Base-by-base conservation (phyloP, 108 stramenopile species). In the Parmales sp. region DNA sequence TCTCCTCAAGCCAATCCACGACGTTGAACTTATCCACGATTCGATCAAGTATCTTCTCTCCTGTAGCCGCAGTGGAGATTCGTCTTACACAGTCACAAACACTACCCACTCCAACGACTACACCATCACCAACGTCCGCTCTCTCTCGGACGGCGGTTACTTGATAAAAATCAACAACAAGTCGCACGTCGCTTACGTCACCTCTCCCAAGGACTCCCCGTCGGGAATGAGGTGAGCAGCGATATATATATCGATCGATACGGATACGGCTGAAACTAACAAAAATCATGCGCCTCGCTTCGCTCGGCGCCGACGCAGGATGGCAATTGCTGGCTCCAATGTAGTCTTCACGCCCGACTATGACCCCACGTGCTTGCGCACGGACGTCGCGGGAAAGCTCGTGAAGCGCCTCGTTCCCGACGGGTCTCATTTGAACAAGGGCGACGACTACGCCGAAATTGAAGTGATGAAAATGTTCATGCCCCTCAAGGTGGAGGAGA, bases 391-490 rank as follows among this genome's bases (percentile, higher is more conserved):
- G 0, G 98, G 98, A 31, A 99, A 99, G 78, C 82, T 99, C 25
- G 92, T 93, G 60, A 91, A 95, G 76, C 88, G 85, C 72, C 84
- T 99, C 38, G 93, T 96, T 38, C 80, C 88, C 1, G 93, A 97
- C 67, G 94, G 94, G 18, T 72, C 91, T n/a, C 86, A 84, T 48
- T 83, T 95, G 4, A 85, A 86, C 66, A 90, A 91, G 72, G 93
- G 94, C 0, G 83, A 90, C 48, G 73, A 84, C 1, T 99, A 94
- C 69, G 93, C 88, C 38, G 96, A 99, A 80, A 90, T 99, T 34
- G 98, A 99, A 77, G 98, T 97, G 20, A 99, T 99, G 98, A 99
- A 99, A 78, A 99, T 99, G 98, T 97, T 95, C 86, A 92, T 99
- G 95, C 94, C 95, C n/a, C 88, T 99, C 26, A 82, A 80, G 69